Conservation (phyloP, 805 yeast genomes). For the Trichomonascus vanleenenianus region DNA sequence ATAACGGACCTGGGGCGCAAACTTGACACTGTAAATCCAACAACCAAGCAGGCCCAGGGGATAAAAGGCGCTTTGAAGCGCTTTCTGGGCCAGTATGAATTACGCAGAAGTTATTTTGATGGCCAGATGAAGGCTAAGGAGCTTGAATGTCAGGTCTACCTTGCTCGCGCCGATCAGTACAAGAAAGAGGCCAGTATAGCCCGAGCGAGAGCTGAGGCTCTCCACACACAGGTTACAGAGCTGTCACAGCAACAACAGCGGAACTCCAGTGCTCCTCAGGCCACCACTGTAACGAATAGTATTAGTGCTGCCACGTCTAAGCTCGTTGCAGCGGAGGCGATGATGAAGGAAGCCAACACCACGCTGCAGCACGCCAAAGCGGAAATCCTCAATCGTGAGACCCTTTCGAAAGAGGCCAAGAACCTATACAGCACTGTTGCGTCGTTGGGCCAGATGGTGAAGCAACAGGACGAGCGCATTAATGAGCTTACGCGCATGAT, state of each 20-base stretch:
- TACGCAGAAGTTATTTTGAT: conserved; percentile 12
- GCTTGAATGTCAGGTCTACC: conserved; percentile 14
- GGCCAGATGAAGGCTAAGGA: conserved; percentile 11
- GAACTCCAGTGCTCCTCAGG: conserved; percentile 24
- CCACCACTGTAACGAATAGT: too few relatives aligned
- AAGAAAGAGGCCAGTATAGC: conserved; percentile 12
- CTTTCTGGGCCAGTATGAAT: conserved; percentile 16
- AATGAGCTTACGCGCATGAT: too few relatives aligned
- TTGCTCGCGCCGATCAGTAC: conserved; percentile 29
- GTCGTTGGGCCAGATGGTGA: too few relatives aligned
- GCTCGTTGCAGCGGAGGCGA: too few relatives aligned
- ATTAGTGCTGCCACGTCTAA: too few relatives aligned
- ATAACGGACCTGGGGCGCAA: background rate
- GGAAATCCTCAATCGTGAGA: too few relatives aligned
- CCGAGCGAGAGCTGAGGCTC: background rate
- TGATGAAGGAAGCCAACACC: too few relatives aligned
- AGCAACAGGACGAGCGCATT: too few relatives aligned
- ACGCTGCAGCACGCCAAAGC: too few relatives aligned
- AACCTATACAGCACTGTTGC: too few relatives aligned
- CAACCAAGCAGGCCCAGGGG: background rate
- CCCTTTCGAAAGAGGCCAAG: too few relatives aligned
- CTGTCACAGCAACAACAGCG: conserved; percentile 18
- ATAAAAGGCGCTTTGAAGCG: conserved; percentile 10
- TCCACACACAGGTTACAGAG: too few relatives aligned
- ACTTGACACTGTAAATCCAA: background rate